Base-by-base conservation (phyloP, 2,329 filamentous ascomycete species). In the Aureobasidium namibiae region DNA sequence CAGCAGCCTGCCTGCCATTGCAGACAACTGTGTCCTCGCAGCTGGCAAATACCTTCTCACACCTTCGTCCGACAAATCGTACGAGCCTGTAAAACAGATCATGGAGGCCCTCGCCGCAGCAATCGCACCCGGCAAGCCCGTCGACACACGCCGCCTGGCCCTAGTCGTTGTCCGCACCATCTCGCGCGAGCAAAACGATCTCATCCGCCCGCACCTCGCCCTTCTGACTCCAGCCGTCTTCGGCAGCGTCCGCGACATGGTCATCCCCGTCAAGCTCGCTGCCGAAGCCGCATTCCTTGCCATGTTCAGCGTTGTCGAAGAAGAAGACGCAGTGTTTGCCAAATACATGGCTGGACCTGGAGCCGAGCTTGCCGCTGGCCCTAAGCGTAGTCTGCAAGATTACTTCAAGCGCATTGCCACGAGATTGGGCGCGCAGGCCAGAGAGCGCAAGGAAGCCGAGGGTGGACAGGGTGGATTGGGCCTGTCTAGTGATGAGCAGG, bases 321-420 rank as follows among this genome's bases (percentile, higher is more conserved):
- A 92, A 63, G 94, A 96, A 69, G 81, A 80, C 61, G 86, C 83
- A 63, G 84, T 96, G 21, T 97, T 96, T 71, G 92, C 96, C 67
- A 92, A 92, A 75, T 97, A 91, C 74, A 86, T 96, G 77, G 79
- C 82, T 10, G 84, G 85, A 0, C 79, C 86, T 1, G 79, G 76
- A 6, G 82, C 82, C 53, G 82, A 84, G 3, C 74, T 96, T 61
- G 80, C 85, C 9, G 75, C 89, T 0, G 87, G 83, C 41, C 85
- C 85, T 18, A 94, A 95, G 80, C 82, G 92, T 66, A 91, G 87
- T 72, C 96, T 99, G 88, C 82, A 86, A 61, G 94, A 99, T 72
- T 99, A 99, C 76, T 97, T 97, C 77, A 96, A 96, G 80, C 81
- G 94, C 42, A 89, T 99, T 64, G 90, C 90, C 1, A 73, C 92